A percentile compares a stretch with the other conserved stretches of the same genome.
phyloP scores from a whole-genome alignment of 2,329 filamentous ascomycete species.

The Akanthomyces uredinophilus region DNA sequence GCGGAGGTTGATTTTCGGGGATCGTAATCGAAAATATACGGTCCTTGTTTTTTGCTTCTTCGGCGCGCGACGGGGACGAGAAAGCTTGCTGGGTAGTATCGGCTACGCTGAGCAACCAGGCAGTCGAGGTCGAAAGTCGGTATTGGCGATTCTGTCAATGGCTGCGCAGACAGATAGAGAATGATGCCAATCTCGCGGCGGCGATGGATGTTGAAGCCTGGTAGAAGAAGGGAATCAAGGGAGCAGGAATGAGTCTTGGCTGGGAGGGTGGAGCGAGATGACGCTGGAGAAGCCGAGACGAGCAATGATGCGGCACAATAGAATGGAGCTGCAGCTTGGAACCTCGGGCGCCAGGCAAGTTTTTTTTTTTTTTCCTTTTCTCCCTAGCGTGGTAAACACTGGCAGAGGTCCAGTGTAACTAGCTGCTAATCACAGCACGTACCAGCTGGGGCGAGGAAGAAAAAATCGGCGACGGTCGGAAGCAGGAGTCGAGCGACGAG shows the following conservation, averaged over 20 bases:
- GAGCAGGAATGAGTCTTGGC: neutral
- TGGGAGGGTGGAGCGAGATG: conserved; percentile 10
- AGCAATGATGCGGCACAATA: neutral
- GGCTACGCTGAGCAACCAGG: conserved; percentile 10
- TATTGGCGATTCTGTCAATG: neutral
- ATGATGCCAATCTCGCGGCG: neutral
- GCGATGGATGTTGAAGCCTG: neutral
- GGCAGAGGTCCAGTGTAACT: neutral
- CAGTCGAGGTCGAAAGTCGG: neutral
- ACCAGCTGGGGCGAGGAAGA: neutral
- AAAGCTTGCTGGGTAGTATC: neutral
- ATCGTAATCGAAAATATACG: neutral
- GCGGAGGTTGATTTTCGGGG: neutral
- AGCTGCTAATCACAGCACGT: neutral
- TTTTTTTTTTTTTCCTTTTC: neutral
- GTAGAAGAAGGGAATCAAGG: neutral
- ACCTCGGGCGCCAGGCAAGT: conserved; percentile 7
- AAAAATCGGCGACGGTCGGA: conserved; percentile 7
- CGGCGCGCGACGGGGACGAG: neutral
- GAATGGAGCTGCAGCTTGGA: neutral
- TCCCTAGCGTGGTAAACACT: neutral
- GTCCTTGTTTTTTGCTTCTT: neutral
- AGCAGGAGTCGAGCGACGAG: neutral
- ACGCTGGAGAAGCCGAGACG: conserved; percentile 6
- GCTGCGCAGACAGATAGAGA: neutral